Percentiles rank a stretch among this genome's conserved stretches.
These are phyloP conservation scores for Saturnispora bothae DNA, from an alignment of 805 yeast species.

Conservation along the genomic window DNA sequence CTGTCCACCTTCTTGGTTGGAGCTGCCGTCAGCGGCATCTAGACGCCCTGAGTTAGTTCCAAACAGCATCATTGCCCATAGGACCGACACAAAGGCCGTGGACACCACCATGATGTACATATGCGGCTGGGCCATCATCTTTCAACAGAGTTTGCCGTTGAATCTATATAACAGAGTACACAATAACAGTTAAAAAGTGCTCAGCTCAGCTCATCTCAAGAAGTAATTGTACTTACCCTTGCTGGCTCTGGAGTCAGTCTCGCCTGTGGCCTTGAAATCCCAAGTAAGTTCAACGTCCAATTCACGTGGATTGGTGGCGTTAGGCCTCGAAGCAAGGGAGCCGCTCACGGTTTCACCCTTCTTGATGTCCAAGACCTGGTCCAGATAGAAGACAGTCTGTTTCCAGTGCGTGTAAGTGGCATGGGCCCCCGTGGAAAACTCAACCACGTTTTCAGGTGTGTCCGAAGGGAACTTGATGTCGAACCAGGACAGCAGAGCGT, in stretches of 20 bases:
- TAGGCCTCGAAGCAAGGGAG: conserved; percentile 65
- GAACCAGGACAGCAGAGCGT: conserved; percentile 90
- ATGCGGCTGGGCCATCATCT: neutral
- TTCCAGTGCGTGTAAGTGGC: conserved; percentile 97
- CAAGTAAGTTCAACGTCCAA: conserved; percentile 69
- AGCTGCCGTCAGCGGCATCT: neutral
- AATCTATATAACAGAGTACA: neutral
- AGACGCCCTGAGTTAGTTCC: neutral
- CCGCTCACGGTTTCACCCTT: conserved; percentile 72
- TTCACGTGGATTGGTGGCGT: conserved; percentile 73
- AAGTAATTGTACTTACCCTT: conserved; percentile 55
- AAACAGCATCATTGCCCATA: neutral
- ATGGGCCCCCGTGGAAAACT: conserved; percentile 90
- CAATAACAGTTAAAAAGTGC: neutral
- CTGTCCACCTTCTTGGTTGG: neutral
- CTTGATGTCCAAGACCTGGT: conserved; percentile 63
- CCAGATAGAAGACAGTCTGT: conserved; percentile 86
- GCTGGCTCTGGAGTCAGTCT: conserved; percentile 36
- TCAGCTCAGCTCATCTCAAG: conserved; percentile 41
- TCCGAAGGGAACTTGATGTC: conserved; percentile 76
- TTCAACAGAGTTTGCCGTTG: neutral
- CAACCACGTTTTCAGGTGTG: conserved; percentile 43
- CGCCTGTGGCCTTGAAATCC: conserved; percentile 35
- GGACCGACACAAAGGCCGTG: neutral
- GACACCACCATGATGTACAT: neutral